Evolutionary conservation across 2,329 filamentous ascomycete genomes (phyloP).

Genomic region (Fusarium sp.): DNA sequence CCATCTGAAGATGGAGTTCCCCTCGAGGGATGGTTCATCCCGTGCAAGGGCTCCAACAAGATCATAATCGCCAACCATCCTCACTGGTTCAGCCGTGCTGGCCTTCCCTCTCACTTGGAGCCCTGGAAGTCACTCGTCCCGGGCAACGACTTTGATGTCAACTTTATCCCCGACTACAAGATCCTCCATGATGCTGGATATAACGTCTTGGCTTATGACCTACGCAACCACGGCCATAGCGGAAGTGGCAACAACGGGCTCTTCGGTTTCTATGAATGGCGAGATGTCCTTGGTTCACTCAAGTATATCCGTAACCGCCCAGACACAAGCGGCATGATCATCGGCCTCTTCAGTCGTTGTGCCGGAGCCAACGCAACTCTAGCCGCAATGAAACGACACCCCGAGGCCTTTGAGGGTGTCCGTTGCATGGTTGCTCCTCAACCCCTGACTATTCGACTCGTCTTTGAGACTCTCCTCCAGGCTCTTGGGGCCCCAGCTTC

Average conservation of each 20-base stretch:
- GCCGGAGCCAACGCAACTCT: slow-evolving; percentile 23
- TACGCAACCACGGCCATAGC: slow-evolving; percentile 25
- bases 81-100: slow-evolving; percentile 30
- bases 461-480: slow-evolving; percentile 8
- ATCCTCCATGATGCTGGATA: slow-evolving; percentile 28
- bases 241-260: slow-evolving; percentile 21
- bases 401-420: slow-evolving; percentile 12
- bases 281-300: slow-evolving; percentile 23
- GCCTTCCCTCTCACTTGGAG: slow-evolving; percentile 14
- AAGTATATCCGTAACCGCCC: slow-evolving; percentile 6
- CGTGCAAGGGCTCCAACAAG: slow-evolving; percentile 17
- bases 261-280: slow-evolving; percentile 33
- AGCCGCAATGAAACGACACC: slow-evolving; percentile 8
- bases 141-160: slow-evolving; percentile 28
- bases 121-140: slow-evolving; percentile 26
- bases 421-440: slow-evolving; percentile 27
- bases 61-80: slow-evolving; percentile 32
- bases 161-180: slow-evolving; percentile 31
- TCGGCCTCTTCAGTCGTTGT: slow-evolving; percentile 28
- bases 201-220: slow-evolving; percentile 26
- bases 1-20: slow-evolving; percentile 22
- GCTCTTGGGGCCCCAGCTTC: slow-evolving; percentile 11
- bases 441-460: slow-evolving; percentile 5
- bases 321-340: slow-evolving; percentile 1
- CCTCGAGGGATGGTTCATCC: slow-evolving; percentile 30